Base-by-base conservation (phyloP, 2,329 filamentous ascomycete genomes). In the Knufia petricola region DNA sequence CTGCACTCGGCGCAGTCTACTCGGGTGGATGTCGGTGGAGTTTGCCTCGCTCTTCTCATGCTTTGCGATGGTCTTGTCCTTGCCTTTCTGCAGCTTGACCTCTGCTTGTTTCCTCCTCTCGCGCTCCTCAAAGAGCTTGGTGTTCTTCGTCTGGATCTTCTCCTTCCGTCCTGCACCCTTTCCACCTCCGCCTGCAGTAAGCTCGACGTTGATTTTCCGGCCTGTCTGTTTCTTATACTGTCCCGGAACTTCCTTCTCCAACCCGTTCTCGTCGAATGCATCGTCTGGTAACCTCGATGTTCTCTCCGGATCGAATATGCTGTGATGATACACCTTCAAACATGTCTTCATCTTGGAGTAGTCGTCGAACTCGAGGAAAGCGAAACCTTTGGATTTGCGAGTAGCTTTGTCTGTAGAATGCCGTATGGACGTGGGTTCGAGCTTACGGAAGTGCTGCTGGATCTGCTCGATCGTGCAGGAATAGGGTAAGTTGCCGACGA, bases 321-420 rank as follows among this genome's bases (percentile, higher is more conserved):
- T 84, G 69, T 95, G 89, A 69, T 96, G 89, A 69, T 90, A 90
- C 55, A 87, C 80, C 66, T 89, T 86, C 52, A 96, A 74, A 62
- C 87, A 94, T 26, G 87, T 92, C 73, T 94, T 85, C 87, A 95
- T 94, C 63, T 84, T 80, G 67, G 89, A 85, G 68, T 82, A 94
- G 57, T 81, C 77, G 55, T 81, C 81, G 63, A 95, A 96, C 66
- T 96, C 90, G 58, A 96, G 73, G 66, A 95, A 94, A 4, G 86
- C 87, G 60, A 85, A 84, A 30, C 87, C 86, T 57, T 83, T 83
- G 61, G 79, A 83, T 55, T 81, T 78, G 48, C 71, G 73, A 10
- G 77, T 74, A 55, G 79, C 72, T 57, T 80, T 79, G 59, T 85
- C 77, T 46, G 81, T 85, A 41, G 86, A 78, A 52, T 87, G 81